A percentile compares a stretch with the other conserved stretches of the same genome.
Conservation (phyloP, 129 eudicot genomes). For the Helichrysum umbraculigerum region DNA sequence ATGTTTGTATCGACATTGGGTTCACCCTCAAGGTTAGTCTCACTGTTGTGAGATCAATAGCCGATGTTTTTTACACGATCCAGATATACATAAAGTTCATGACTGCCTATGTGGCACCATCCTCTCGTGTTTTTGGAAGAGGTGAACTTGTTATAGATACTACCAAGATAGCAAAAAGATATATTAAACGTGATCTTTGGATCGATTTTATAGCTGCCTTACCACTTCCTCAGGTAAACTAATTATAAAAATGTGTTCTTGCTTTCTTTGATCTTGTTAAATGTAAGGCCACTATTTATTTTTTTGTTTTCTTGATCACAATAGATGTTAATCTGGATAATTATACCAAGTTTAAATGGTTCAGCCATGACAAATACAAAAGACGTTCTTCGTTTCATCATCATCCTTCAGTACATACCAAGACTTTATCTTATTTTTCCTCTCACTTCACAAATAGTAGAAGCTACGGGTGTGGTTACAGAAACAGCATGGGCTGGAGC, state of each 20-base stretch:
- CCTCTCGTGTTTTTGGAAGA: conserved; percentile 94
- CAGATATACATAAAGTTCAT: conserved; percentile 72
- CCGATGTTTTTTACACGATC: conserved; percentile 66
- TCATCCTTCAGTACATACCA: conserved; percentile 78
- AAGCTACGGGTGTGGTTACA: conserved; percentile 79
- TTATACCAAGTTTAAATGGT: conserved; percentile 74
- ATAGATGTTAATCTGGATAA: conserved; percentile 71
- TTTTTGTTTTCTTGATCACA: conserved; percentile 19
- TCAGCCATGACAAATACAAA: conserved; percentile 85
- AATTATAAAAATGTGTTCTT: conserved; percentile 2
- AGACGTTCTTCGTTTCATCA: conserved; percentile 69
- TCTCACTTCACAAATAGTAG: conserved; percentile 63
- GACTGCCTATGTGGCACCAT: conserved; percentile 90
- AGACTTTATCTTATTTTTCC: conserved; percentile 76
- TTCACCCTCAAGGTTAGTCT: conserved; percentile 58
- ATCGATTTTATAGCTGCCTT: conserved; percentile 74
- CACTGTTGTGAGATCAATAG: conserved; percentile 64
- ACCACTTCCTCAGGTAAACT: conserved; percentile 91
- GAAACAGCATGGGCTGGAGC: conserved; percentile 95
- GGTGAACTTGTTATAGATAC: conserved; percentile 94
- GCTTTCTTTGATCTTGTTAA: background rate
- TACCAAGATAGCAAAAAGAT: conserved; percentile 59
- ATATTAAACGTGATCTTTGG: conserved; percentile 56
- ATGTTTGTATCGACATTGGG: conserved; percentile 61
- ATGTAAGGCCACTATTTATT: background rate